Evolutionary conservation across 306 rosid species (phyloP).

Genomic region (Citrullus mucosospermus): DNA sequence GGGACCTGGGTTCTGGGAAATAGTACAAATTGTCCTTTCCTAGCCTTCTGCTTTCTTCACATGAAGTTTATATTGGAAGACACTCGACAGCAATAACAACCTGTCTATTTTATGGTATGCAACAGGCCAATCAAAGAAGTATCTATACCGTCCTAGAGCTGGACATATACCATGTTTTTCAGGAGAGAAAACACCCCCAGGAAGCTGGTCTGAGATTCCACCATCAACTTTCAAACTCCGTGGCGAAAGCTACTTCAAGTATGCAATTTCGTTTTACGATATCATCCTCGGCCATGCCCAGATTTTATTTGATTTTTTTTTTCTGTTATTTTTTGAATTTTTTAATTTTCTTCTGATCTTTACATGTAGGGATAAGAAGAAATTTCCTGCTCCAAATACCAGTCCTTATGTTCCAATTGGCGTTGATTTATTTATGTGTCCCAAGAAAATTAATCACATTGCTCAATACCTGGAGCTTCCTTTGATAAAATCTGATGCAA

Average conservation of each 20-base stretch:
- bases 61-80: background rate
- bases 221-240: constrained; percentile 85
- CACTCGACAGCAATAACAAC: background rate
- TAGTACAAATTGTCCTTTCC: background rate
- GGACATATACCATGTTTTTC: constrained; percentile 50
- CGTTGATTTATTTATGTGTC: constrained; percentile 66
- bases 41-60: background rate
- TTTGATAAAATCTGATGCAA: constrained; percentile 30
- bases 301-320: background rate
- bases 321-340: background rate
- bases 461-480: constrained; percentile 87
- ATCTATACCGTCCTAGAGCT: constrained; percentile 44
- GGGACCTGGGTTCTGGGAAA: background rate
- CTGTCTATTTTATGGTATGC: background rate
- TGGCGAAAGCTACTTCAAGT: constrained; percentile 80
- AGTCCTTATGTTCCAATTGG: constrained; percentile 85
- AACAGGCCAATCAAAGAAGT: constrained; percentile 66
- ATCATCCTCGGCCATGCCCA: background rate
- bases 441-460: constrained; percentile 73
- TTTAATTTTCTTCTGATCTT: constrained; percentile 14
- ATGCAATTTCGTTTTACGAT: constrained; percentile 4
- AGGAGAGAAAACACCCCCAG: constrained; percentile 41
- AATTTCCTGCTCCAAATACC: constrained; percentile 53
- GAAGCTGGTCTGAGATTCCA: constrained; percentile 89
- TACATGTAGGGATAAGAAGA: constrained; percentile 58